These are phyloP conservation scores for Petrea volubilis DNA, from an alignment of 257 asterid species.

Conservation along the genomic window DNA sequence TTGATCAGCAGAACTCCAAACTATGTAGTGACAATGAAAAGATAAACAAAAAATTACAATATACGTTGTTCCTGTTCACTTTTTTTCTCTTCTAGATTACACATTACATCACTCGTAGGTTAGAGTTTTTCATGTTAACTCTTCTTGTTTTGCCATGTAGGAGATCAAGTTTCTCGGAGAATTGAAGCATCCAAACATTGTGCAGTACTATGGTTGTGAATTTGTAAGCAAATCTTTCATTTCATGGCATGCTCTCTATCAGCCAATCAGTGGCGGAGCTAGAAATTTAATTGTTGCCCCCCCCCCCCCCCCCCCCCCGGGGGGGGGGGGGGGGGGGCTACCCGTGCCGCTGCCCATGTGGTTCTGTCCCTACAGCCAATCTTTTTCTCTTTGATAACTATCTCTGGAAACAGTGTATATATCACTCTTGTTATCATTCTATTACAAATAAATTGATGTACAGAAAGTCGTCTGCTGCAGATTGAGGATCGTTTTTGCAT, in stretches of 20 bases:
- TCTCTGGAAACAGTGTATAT: not conserved
- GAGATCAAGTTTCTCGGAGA: conserved; percentile 78
- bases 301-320: too few relatives aligned
- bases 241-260: not conserved
- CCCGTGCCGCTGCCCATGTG: too few relatives aligned
- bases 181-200: conserved; percentile 82
- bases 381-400: not conserved
- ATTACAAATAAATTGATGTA: conserved; percentile 11
- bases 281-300: too few relatives aligned
- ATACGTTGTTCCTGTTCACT: not conserved
- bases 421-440: not conserved
- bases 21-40: not conserved
- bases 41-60: not conserved
- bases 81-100: not conserved
- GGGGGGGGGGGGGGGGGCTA: too few relatives aligned
- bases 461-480: conserved; percentile 37
- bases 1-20: not conserved
- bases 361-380: too few relatives aligned
- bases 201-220: conserved; percentile 81
- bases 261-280: too few relatives aligned
- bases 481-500: conserved; percentile 86
- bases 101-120: not conserved
- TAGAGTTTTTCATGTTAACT: conserved; percentile 14
- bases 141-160: conserved; percentile 36
- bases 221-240: conserved; percentile 46